These are phyloP conservation scores for Puccinia sorghi DNA, from an alignment of 1,284 basidiomycete species.

Conservation along the genomic window DNA sequence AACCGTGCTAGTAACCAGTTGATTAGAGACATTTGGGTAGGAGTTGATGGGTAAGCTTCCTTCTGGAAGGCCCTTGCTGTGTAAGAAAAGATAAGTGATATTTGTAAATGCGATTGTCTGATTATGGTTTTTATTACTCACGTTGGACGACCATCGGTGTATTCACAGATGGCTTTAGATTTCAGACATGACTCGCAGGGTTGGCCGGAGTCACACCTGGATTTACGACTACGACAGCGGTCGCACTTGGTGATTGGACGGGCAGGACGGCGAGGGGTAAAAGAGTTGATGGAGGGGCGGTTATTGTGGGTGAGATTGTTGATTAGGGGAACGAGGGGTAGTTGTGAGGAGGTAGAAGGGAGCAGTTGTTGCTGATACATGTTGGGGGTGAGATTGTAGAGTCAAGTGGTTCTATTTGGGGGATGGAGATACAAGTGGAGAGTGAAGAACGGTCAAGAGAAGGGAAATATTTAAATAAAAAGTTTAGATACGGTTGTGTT, in stretches of 20 bases:
- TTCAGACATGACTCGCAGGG: constrained; percentile 24
- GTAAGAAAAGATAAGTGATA: not conserved
- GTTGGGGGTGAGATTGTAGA: no score
- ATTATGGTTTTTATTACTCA: no score
- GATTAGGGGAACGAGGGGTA: no score
- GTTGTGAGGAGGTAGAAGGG: no score
- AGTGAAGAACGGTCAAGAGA: no score
- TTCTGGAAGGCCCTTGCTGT: not conserved
- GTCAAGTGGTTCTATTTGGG: no score
- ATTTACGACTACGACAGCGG: constrained; percentile 43
- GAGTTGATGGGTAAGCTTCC: not conserved
- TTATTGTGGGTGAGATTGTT: no score
- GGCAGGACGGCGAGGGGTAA: constrained; percentile 7
- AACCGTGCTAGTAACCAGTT: not conserved
- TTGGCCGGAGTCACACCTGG: constrained; percentile 28
- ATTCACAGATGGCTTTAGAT: constrained; percentile 22
- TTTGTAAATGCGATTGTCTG: no score
- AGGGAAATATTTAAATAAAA: no score
- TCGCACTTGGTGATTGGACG: constrained; percentile 46
- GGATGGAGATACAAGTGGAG: no score
- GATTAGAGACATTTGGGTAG: not conserved
- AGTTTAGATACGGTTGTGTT: no score
- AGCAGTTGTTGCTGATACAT: no score
- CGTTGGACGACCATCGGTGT: constrained; percentile 42
- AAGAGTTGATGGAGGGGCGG: not conserved